Evolutionary conservation across 495 filamentous ascomycete genomes (phyloP).

Genomic region (Xanthoparmelia taractica): DNA sequence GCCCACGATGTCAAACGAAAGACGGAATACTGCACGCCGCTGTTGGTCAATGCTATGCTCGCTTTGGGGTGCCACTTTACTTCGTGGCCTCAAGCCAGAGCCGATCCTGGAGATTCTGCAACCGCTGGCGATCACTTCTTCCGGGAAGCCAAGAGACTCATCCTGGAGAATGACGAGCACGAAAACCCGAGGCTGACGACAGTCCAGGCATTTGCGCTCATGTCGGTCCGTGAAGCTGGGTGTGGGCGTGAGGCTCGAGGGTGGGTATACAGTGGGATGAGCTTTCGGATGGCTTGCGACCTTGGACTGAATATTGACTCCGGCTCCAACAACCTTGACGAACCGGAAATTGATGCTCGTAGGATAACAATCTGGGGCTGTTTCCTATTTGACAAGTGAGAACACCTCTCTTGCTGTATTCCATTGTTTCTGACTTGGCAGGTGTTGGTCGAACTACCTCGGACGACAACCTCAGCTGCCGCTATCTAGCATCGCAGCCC

Average conservation of each 20-base stretch:
- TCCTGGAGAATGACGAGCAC: conserved; percentile 87
- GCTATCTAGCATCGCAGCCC: conserved; percentile 66
- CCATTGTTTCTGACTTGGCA: conserved; percentile 25
- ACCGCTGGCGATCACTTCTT: conserved; percentile 98
- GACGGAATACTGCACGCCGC: conserved; percentile 73
- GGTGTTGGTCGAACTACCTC: conserved; percentile 96
- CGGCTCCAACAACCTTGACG: conserved; percentile 54
- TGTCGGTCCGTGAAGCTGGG: conserved; percentile 94
- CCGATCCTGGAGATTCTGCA: conserved; percentile 59
- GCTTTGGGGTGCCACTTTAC: conserved; percentile 94
- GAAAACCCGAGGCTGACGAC: conserved; percentile 87
- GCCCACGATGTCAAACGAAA: conserved; percentile 37
- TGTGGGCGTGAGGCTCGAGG: conserved; percentile 92
- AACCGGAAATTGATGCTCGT: conserved; percentile 81
- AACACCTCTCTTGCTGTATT: neutral
- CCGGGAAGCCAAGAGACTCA: conserved; percentile 82
- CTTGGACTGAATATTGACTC: conserved; percentile 87
- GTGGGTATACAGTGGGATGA: conserved; percentile 98
- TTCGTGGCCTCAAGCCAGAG: conserved; percentile 60
- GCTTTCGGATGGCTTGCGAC: conserved; percentile 96
- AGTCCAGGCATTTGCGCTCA: conserved; percentile 86
- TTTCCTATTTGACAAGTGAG: conserved; percentile 89
- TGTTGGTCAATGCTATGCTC: conserved; percentile 95
- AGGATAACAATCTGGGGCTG: conserved; percentile 98
- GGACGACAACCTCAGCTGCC: conserved; percentile 85